Evolutionary conservation across 129 eudicot species (phyloP).

Genomic region (Chrysanthemum lavandulifolium): DNA sequence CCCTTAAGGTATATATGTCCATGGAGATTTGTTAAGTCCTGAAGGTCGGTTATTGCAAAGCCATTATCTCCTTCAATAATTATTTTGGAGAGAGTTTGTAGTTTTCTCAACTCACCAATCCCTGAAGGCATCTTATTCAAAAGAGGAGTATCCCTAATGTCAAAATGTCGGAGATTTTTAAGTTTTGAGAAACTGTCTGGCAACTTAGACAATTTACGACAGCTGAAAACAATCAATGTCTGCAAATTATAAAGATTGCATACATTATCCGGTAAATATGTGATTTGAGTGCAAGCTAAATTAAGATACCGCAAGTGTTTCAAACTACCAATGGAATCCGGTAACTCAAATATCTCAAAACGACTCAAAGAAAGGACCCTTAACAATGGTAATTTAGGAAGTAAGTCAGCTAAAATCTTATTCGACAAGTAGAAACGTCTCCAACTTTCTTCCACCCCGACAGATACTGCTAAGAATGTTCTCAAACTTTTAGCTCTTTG

Average conservation of each 20-base stretch:
- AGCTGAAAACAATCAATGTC: not conserved
- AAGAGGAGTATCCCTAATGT: not conserved
- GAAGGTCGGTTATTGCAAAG: not conserved
- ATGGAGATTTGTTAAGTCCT: slow-evolving; percentile 3
- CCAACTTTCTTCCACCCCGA: not conserved
- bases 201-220: not conserved
- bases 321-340: slow-evolving; percentile 7
- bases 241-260: slow-evolving; percentile 8
- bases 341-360: not conserved
- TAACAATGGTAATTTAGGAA: not conserved
- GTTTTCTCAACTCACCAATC: not conserved
- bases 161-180: slow-evolving; percentile 8
- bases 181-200: not conserved
- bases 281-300: slow-evolving; percentile 4
- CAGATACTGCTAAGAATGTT: not conserved
- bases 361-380: not conserved
- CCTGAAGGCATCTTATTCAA: slow-evolving; percentile 5
- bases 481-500: slow-evolving; percentile 8
- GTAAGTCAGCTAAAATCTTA: not conserved
- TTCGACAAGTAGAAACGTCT: not conserved
- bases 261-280: not conserved
- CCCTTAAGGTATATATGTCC: not conserved
- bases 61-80: not conserved
- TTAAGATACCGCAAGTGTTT: slow-evolving; percentile 16
- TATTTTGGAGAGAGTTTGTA: slow-evolving; percentile 8